Evolutionary conservation across 2,329 filamentous ascomycete species (phyloP).

Genomic region (Aspergillus luchuensis): DNA sequence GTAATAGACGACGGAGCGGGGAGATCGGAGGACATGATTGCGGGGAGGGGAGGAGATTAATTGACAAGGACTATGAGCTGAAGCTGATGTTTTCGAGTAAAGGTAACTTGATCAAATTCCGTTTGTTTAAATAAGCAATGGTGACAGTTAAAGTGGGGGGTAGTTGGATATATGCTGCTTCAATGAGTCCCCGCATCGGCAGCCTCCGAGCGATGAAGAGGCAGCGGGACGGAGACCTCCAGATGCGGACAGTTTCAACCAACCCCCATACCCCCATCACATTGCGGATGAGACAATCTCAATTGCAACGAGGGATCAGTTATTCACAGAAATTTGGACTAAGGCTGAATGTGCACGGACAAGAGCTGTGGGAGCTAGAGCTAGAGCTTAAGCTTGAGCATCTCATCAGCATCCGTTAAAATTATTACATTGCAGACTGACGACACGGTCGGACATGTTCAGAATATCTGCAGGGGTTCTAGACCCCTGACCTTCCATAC

Average conservation of each 20-base stretch:
- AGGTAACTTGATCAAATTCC: neutral
- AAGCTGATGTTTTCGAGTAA: conserved; percentile 5
- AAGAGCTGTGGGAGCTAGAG: too few relatives aligned
- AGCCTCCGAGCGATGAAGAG: conserved; percentile 21
- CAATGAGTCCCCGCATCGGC: conserved; percentile 26
- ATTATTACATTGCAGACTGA: neutral
- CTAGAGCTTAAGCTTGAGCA: too few relatives aligned
- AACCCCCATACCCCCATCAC: too few relatives aligned
- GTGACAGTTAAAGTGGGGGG: neutral
- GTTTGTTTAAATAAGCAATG: neutral
- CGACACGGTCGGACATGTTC: neutral
- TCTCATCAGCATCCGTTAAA: neutral
- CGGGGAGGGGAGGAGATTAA: neutral
- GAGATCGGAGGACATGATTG: conserved; percentile 45
- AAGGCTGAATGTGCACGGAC: neutral
- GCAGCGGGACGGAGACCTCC: conserved; percentile 25
- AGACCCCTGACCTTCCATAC: neutral
- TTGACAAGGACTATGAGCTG: conserved; percentile 1
- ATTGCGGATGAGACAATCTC: neutral
- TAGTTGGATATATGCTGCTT: conserved; percentile 6
- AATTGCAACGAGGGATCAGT: neutral
- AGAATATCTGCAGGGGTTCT: neutral
- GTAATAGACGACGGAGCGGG: conserved; percentile 62
- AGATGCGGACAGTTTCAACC: conserved; percentile 1
- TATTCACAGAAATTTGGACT: neutral